Evolutionary conservation across 2,329 filamentous ascomycete genomes (phyloP), one percentile per base, ranked within the genome.

Genomic region (Penicillium expansum): DNA sequence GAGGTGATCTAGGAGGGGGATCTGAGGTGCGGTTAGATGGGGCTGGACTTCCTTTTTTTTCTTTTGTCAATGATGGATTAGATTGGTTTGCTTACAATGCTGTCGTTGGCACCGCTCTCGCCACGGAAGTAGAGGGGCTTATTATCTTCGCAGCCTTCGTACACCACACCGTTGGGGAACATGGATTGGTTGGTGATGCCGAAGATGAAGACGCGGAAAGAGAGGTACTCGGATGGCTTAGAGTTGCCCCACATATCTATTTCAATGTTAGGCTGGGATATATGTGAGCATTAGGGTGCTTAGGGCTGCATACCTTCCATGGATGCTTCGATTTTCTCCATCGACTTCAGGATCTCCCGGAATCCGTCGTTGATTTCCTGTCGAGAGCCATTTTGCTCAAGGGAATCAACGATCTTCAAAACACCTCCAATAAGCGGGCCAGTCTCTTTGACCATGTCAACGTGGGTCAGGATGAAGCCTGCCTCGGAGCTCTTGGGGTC

Each of bases 131-230:
- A 87, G 72, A 91, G 78, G 4, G 90, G 88, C 70, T 89, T 80
- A 62, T 76, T 72, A 58, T 88, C 85, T 62, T 87, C 87, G 59
- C 93, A 84, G 9, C 91, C 92, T 72, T 95, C 89, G 73, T 97
- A 97, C 45, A 96, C 77, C 8, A 97, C 93, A 9, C 93, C 93
- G 61, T 92, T 80, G 9, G 92, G 92, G 75, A 97, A 97, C 92
- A 97, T 96, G 68, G 86, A 88, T 76, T 97, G 92, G 47, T 85
- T 89, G 1, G 91, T 95, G 75, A 97, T 96, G 66, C 93, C 93
- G 70, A 96, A 96, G 78, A 97, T 97, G 80, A 97, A 97, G 11
- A 93, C 96, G 39, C 92, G 89, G 84, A 96, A 97, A 65, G 85
- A 88, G 57, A 89, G 91, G 77, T 97, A 97, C 64, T 91, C 85